These are phyloP conservation scores for Aspergillus bertholletiae DNA, from an alignment of 495 filamentous ascomycete genomes.

Conservation along the genomic window DNA sequence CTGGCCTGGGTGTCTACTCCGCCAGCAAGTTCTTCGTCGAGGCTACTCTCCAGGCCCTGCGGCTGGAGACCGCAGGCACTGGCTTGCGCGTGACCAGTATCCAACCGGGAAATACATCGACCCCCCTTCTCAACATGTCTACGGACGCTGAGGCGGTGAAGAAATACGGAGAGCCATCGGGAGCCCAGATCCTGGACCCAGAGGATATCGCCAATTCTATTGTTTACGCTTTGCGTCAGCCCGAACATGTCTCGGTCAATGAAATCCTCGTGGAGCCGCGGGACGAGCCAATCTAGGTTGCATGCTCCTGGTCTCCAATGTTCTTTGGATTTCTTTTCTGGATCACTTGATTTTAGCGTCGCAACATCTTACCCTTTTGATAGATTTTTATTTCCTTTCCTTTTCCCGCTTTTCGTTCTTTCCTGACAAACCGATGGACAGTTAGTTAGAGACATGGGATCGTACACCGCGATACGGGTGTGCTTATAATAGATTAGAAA, in stretches of 20 bases:
- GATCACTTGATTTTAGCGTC: background rate
- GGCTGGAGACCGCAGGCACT: slow-evolving; percentile 62
- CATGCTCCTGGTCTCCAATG: background rate
- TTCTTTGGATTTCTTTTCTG: background rate
- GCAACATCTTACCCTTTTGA: background rate
- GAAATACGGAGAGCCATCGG: slow-evolving; percentile 64
- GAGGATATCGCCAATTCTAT: slow-evolving; percentile 63
- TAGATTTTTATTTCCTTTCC: background rate
- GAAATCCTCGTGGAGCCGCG: slow-evolving; percentile 69
- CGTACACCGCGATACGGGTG: background rate
- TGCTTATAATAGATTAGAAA: background rate
- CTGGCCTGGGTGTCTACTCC: slow-evolving; percentile 68
- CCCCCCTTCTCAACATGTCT: slow-evolving; percentile 60
- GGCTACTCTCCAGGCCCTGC: slow-evolving; percentile 61
- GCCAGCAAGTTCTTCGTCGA: slow-evolving; percentile 74
- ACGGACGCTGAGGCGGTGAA: slow-evolving; percentile 65
- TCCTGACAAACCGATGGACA: too few species aligned
- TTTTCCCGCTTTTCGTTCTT: too few species aligned
- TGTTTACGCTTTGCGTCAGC: slow-evolving; percentile 60
- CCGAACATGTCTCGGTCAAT: slow-evolving; percentile 64
- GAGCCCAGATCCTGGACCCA: slow-evolving; percentile 59
- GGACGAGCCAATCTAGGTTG: slow-evolving; percentile 60
- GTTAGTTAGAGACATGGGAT: background rate
- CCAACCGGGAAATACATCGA: slow-evolving; percentile 65
- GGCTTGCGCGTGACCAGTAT: slow-evolving; percentile 62